Evolutionary conservation across 2,329 filamentous ascomycete species (phyloP), one percentile per base, ranked within the genome.

Genomic region (Hysterium pulicare): DNA sequence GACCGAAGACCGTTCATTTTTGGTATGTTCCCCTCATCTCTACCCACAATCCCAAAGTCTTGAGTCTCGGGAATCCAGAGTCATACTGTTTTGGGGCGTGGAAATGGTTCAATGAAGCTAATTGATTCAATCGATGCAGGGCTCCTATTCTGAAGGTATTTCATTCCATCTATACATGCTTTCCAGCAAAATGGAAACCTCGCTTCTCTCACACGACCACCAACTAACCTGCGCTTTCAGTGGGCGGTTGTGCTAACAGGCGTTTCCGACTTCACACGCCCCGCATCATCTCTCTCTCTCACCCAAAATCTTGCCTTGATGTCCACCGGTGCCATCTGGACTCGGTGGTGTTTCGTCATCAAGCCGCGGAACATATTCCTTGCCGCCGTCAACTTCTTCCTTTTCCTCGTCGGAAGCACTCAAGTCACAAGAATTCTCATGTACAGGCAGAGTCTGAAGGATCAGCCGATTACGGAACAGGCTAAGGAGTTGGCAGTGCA

Each of bases 331-430:
- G 72, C 86, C 53, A 98, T 98, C 78, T 98, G 93, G 93, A 98
- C 93, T 34, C 82, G 93, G 55, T 98, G 93, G 93, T 98, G 93
- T 78, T 78, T 97, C 66, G 86, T 98, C 69, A 98, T 98, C 73
- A 90, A 83, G 71, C 93, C 93, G 44, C 83, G 83, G 71, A 98
- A 98, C 77, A 74, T 90, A 62, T 85, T 96, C 48, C 83, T 98
- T 46, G 93, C 93, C 48, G 83, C 90, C 42, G 93, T 97, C 66
- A 98, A 98, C 81, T 96, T 96, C 81, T 94, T 96, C 79, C 86
- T 98, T 58, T 91, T 87, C 59, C 73, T 85, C 54, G 90, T 96
- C 50, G 93, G 93, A 58, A 73, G 87, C 45, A 78, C 88, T 53
- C 93, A 98, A 76, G 77, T 88, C 53, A 73, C 73, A 53, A 84